Evolutionary conservation across 371 early-diverging fungal species (phyloP).

Genomic region (Mucor lusitanicus): DNA sequence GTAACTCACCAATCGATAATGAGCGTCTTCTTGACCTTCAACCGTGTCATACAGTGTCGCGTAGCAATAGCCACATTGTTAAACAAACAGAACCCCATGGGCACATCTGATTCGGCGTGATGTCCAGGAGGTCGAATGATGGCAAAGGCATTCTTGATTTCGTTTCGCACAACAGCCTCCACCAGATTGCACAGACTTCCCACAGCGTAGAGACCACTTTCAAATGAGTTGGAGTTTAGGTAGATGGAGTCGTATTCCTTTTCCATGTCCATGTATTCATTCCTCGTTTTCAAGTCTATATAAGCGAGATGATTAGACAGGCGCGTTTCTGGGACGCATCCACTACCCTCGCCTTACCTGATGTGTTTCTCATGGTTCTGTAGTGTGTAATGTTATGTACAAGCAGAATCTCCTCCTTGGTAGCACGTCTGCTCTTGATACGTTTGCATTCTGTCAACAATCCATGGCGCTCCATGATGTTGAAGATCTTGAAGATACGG

Average conservation of each 20-base stretch:
- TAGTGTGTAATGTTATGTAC: slow-evolving; percentile 55
- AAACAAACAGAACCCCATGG: slow-evolving; percentile 86
- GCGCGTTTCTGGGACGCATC: no score
- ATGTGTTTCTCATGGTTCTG: slow-evolving; percentile 23
- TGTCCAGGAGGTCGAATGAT: slow-evolving; percentile 90
- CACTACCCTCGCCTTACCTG: no score
- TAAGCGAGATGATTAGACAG: not conserved
- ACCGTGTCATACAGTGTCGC: slow-evolving; percentile 49
- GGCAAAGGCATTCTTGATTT: slow-evolving; percentile 80
- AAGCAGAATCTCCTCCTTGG: slow-evolving; percentile 54
- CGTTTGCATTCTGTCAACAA: slow-evolving; percentile 53
- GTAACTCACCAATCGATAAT: slow-evolving; percentile 91
- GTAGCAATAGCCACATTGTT: slow-evolving; percentile 91
- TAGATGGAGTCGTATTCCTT: slow-evolving; percentile 69
- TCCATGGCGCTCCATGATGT: slow-evolving; percentile 51
- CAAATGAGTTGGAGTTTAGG: slow-evolving; percentile 64
- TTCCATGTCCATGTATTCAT: slow-evolving; percentile 21
- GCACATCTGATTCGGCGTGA: slow-evolving; percentile 77
- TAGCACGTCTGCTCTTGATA: slow-evolving; percentile 55
- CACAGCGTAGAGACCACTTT: slow-evolving; percentile 67
- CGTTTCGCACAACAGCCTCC: slow-evolving; percentile 63
- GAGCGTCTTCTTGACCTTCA: slow-evolving; percentile 61
- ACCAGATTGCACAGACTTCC: slow-evolving; percentile 79
- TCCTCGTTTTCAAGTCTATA: slow-evolving; percentile 14
- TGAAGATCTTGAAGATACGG: slow-evolving; percentile 67